phyloP scores from a whole-genome alignment of 495 filamentous ascomycete genomes.

The Tetracladium marchalianum region DNA sequence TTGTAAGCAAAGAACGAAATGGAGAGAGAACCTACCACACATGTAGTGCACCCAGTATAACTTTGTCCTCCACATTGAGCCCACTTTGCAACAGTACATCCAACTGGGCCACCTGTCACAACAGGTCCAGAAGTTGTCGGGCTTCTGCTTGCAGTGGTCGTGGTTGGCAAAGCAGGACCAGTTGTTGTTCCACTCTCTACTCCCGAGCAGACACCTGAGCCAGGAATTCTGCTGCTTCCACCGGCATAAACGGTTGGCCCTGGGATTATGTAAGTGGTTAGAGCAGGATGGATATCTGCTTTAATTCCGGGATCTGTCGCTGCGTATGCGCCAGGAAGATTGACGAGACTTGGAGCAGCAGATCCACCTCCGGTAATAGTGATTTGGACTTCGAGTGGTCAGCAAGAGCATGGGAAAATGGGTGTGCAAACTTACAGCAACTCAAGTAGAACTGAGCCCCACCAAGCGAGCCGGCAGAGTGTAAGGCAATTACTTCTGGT shows the following conservation, averaged over 20 bases:
- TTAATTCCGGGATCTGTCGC: constrained; percentile 53
- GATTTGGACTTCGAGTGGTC: constrained; percentile 32
- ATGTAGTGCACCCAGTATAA: neutral
- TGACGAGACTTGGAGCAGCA: constrained; percentile 43
- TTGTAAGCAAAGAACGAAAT: too few species aligned
- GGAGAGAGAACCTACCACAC: neutral
- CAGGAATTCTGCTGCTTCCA: constrained; percentile 18
- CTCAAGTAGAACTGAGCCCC: constrained; percentile 63
- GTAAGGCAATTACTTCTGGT: constrained; percentile 71
- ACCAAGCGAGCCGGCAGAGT: constrained; percentile 44
- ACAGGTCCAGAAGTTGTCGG: too few species aligned
- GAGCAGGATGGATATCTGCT: constrained; percentile 53
- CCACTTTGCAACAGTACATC: neutral
- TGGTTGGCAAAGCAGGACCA: too few species aligned
- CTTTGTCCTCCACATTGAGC: constrained; percentile 6
- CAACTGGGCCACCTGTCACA: too few species aligned
- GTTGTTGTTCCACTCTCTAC: neutral
- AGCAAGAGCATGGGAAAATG: neutral
- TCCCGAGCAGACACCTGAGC: constrained; percentile 4
- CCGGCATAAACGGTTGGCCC: constrained; percentile 41
- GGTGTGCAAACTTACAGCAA: constrained; percentile 21
- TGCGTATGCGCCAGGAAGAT: constrained; percentile 55
- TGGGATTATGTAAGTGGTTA: constrained; percentile 37
- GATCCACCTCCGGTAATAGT: constrained; percentile 54
- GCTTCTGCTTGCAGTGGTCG: too few species aligned